Evolutionary conservation across 345 rosid genomes (phyloP), one percentile per base, ranked within the genome.

Genomic region (Jatropha curcas): DNA sequence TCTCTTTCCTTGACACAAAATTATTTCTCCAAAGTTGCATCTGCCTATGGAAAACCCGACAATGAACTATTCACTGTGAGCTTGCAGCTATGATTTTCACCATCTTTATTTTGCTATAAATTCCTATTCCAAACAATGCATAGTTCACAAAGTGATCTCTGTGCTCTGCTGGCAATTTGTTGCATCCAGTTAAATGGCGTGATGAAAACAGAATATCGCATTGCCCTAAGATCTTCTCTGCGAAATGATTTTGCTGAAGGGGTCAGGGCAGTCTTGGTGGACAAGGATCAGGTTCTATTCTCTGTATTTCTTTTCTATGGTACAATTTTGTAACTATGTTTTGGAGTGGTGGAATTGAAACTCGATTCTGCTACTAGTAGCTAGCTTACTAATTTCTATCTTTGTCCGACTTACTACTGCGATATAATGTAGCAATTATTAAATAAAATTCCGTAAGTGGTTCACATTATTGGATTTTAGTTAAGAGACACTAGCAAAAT

Each of bases 201-300:
- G 70, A 94, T 94, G 98, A 90, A 84, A 84, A 82, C 84, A 5
- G 98, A 94, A 78, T 92, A 92, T 83, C 88, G 95, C 74, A 85
- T 92, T 77, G 95, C 97, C 46, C 45, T 94, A 52, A 86, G 92
- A 72, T 84, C 95, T 45, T 90, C 91, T 35, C 62, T 90, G 74
- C 79, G 94, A 19, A 31, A 70, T 79, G 97, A 92, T 82, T 94
- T 92, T 71, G 73, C 85, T 66, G 97, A 94, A 88, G 97, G 98
- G 59, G 97, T 94, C 63, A 87, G 98, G 71, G 97, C 98, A 74
- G 93, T 92, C 71, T 82, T 94, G 86, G 83, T 92, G 71, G 97
- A 94, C 89, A 92, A 90, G 82, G 97, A 94, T 81, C 97, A 92
- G 97, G 97, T 94, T 63, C 25, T 34, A n/a, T 81, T 77, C 79